Evolutionary conservation across 2,329 filamentous ascomycete species (phyloP), one percentile per base, ranked within the genome.

Genomic region (Xylaria sp.): DNA sequence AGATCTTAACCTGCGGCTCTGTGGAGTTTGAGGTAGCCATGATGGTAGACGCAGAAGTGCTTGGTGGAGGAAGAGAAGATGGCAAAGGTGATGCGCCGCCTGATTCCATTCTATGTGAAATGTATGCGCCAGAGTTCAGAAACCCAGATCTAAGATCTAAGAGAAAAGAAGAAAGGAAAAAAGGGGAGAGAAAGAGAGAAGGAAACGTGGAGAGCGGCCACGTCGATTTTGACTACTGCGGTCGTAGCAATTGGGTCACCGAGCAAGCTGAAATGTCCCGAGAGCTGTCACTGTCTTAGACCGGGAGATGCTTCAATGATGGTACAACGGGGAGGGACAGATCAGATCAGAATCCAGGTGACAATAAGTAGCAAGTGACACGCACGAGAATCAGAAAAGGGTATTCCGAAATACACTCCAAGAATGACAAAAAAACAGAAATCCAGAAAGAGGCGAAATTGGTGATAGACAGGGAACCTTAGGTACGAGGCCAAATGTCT

Each of bases 1-100:
- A 96, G 72, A 97, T 88, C 65, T 90, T 90, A 61, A 88, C 78
- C 62, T 67, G 72, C 63, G 74, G 77, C 54, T 74, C 70, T 35
- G 69, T 68, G 62, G 70, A 69, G 62, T 72, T 71, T 57, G 69
- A 58, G 63, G 66, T 67, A 58, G 68, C 63, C 63, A 60, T 65
- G 11, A 42, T 42, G 42, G 67, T 63, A 55, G 73, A 69, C 1
- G 73, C 74, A n/a, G 68, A 62, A 10, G 70, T 70, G 60, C 69
- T 62, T 7, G 74, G 68, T 30, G 64, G 67, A 44, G 69, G 66
- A 63, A 66, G 63, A n/a, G 63, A 63, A 19, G 72, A 69, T 18
- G 70, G 68, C 56, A 72, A 60, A n/a, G 74, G 73, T 18, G 76
- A 76, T 42, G 68, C 71, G 62, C 73, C 74, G 66, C 72, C 74